These are phyloP conservation scores for Elsinoe australis DNA, from an alignment of 2,329 filamentous ascomycete species.

Conservation along the genomic window DNA sequence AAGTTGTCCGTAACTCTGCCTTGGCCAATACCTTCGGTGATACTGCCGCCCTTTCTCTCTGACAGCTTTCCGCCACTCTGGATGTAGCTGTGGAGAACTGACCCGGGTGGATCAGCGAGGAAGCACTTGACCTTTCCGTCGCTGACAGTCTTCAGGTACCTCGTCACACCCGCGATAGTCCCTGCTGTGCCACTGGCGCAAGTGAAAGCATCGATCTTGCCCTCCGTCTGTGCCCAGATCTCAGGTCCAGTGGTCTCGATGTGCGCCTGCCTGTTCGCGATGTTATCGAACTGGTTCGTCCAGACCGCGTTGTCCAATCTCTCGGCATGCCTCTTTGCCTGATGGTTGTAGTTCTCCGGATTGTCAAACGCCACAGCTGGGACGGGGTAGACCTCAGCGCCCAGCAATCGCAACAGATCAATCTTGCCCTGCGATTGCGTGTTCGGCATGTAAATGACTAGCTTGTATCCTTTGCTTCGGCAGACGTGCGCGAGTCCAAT, in stretches of 20 bases:
- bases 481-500: conserved; percentile 97
- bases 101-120: conserved; percentile 89
- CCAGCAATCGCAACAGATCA: conserved; percentile 80
- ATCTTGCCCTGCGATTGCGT: conserved; percentile 98
- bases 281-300: conserved; percentile 99
- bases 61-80: conserved; percentile 70
- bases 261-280: conserved; percentile 85
- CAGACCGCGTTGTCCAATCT: conserved; percentile 80
- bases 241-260: conserved; percentile 96
- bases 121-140: conserved; percentile 74
- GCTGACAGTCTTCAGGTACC: conserved; percentile 78
- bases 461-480: conserved; percentile 79
- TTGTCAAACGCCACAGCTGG: conserved; percentile 94
- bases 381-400: conserved; percentile 91
- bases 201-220: conserved; percentile 85
- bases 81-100: conserved; percentile 88
- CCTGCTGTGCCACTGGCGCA: conserved; percentile 91
- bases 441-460: conserved; percentile 99
- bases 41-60: conserved; percentile 78
- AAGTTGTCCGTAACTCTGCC: conserved; percentile 95
- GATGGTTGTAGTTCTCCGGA: conserved; percentile 96
- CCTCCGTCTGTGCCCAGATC: conserved; percentile 87
- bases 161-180: conserved; percentile 79
- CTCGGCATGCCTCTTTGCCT: conserved; percentile 85
- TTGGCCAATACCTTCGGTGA: conserved; percentile 97